phyloP scores from a whole-genome alignment of 1,284 basidiomycete species.

The Lignosus rhinocerotis region DNA sequence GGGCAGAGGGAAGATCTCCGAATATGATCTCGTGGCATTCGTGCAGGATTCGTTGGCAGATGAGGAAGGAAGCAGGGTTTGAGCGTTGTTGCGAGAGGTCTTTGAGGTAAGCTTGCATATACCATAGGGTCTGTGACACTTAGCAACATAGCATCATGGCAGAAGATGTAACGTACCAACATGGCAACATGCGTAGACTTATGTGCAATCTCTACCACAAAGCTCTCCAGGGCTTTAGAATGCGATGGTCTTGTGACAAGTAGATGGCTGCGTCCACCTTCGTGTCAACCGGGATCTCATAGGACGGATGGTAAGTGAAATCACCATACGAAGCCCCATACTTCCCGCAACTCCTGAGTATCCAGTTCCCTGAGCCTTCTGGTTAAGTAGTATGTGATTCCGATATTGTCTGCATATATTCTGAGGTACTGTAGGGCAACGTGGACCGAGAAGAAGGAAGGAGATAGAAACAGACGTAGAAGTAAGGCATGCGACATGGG shows the following conservation, averaged over 20 bases:
- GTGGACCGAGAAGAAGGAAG: constrained; percentile 89
- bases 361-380: constrained; percentile 78
- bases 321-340: constrained; percentile 97
- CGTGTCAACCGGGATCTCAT: constrained; percentile 19
- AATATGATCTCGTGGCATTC: constrained; percentile 98
- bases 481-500: constrained; percentile 74
- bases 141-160: constrained; percentile 14
- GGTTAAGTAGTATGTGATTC: constrained; percentile 95
- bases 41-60: constrained; percentile 92
- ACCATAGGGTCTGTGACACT: constrained; percentile 85
- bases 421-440: constrained; percentile 89
- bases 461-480: constrained; percentile 86
- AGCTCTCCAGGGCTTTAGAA: constrained; percentile 88
- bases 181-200: constrained; percentile 92
- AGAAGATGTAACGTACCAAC: constrained; percentile 63
- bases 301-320: constrained; percentile 19
- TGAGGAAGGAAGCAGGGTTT: constrained; percentile 80
- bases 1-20: constrained; percentile 76
- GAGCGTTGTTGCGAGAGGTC: constrained; percentile 73
- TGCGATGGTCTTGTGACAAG: constrained; percentile 88
- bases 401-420: constrained; percentile 89
- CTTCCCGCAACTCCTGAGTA: constrained; percentile 83
- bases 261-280: constrained; percentile 66
- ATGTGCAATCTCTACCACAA: constrained; percentile 84
- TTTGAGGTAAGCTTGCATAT: constrained; percentile 93